A percentile compares a stretch with the other conserved stretches of the same genome.
Evolutionary conservation across 1,284 basidiomycete genomes (phyloP).

Genomic region (Fomitopsis betulina): DNA sequence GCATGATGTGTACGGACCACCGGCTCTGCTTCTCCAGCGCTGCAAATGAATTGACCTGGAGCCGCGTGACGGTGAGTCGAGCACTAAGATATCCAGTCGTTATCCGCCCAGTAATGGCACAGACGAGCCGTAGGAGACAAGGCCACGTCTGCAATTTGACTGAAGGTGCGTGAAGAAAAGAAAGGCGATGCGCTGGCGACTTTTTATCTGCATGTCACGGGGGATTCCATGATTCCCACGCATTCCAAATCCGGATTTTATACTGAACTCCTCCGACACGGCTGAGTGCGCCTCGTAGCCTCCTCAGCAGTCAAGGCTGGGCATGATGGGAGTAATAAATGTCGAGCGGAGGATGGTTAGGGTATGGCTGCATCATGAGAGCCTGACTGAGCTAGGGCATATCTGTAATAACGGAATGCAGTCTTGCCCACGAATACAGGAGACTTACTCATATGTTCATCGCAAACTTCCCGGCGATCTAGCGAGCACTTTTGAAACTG

Average conservation of each 20-base stretch:
- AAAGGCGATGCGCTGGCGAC: neutral
- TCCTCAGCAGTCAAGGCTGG: too few relatives aligned
- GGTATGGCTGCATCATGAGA: too few relatives aligned
- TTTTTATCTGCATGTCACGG: neutral
- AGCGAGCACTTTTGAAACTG: too few relatives aligned
- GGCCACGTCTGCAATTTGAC: slow-evolving; percentile 44
- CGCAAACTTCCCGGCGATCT: too few relatives aligned
- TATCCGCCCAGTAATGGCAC: slow-evolving; percentile 54
- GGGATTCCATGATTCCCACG: neutral
- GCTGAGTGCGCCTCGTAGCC: too few relatives aligned
- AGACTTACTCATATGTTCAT: too few relatives aligned
- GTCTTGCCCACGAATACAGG: too few relatives aligned
- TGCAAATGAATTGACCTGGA: slow-evolving; percentile 10
- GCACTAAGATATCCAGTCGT: slow-evolving; percentile 46
- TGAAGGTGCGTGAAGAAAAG: slow-evolving; percentile 38
- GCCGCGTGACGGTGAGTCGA: slow-evolving; percentile 33
- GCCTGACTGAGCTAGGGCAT: too few relatives aligned
- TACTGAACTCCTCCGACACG: neutral
- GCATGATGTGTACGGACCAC: slow-evolving; percentile 36
- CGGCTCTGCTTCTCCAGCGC: slow-evolving; percentile 37
- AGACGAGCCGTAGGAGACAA: slow-evolving; percentile 32
- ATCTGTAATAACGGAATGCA: too few relatives aligned
- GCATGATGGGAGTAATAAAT: too few relatives aligned
- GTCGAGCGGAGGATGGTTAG: too few relatives aligned
- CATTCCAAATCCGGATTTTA: neutral